These are phyloP conservation scores for Colletotrichum gigasporum DNA, from an alignment of 2,329 filamentous ascomycete species.

Conservation along the genomic window DNA sequence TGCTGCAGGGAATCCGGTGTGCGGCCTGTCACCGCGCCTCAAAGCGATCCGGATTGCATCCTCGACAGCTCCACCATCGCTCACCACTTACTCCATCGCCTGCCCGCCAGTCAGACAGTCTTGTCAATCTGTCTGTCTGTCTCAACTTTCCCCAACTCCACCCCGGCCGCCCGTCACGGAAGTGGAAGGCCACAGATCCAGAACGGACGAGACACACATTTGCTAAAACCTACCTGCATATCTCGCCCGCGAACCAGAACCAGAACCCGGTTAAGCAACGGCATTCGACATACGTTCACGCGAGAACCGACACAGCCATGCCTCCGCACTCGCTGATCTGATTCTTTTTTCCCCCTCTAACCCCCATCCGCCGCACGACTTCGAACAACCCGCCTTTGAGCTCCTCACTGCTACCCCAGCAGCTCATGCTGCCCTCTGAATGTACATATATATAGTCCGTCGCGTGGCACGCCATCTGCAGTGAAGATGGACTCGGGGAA, in stretches of 20 bases:
- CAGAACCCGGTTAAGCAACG: slow-evolving; percentile 11
- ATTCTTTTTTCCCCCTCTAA: slow-evolving; percentile 7
- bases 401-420: slow-evolving; percentile 13
- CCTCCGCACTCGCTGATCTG: slow-evolving; percentile 28
- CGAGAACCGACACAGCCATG: slow-evolving; percentile 24
- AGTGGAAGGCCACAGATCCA: slow-evolving; percentile 12
- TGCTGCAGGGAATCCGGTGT: slow-evolving; percentile 7
- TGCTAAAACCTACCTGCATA: slow-evolving; percentile 24
- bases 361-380: slow-evolving; percentile 15
- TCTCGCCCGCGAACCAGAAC: slow-evolving; percentile 12
- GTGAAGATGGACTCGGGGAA: slow-evolving; percentile 27
- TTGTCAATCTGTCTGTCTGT: background rate
- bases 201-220: slow-evolving; percentile 15
- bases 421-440: slow-evolving; percentile 10
- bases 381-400: slow-evolving; percentile 2
- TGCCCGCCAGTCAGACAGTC: background rate
- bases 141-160: slow-evolving; percentile 20
- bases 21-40: slow-evolving; percentile 3
- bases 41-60: slow-evolving; percentile 24
- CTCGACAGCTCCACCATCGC: slow-evolving; percentile 10
- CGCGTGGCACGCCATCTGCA: slow-evolving; percentile 6
- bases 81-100: slow-evolving; percentile 4
- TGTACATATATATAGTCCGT: slow-evolving; percentile 22
- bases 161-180: slow-evolving; percentile 5
- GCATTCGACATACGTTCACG: slow-evolving; percentile 11